Evolutionary conservation across 306 rosid species (phyloP).

Genomic region (Vigna hirtella): DNA sequence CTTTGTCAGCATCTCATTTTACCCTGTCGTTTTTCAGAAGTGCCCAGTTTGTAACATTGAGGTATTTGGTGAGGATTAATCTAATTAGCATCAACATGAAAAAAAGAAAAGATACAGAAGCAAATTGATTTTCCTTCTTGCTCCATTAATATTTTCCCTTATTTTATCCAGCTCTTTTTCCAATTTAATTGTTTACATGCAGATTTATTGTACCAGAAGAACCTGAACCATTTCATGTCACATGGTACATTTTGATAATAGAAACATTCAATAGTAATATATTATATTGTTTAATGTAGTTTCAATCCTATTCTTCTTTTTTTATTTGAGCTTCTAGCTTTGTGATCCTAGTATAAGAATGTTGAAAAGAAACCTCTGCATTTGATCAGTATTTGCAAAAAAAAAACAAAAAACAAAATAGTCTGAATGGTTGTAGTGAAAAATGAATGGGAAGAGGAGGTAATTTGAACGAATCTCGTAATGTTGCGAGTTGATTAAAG

Average conservation of each 20-base stretch:
- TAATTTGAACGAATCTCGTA: no score
- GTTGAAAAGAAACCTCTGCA: no score
- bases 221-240: no score
- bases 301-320: not conserved
- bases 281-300: conserved; percentile 40
- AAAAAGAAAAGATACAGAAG: conserved; percentile 1
- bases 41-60: conserved; percentile 93
- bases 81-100: conserved; percentile 43
- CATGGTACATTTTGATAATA: conserved; percentile 27
- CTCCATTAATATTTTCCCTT: conserved; percentile 32
- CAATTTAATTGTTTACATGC: conserved; percentile 29
- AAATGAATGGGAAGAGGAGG: no score
- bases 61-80: conserved; percentile 73
- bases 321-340: no score
- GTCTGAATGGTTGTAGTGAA: no score
- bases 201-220: no score
- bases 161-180: not conserved
- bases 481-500: no score
- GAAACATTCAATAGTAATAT: conserved; percentile 20
- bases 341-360: no score
- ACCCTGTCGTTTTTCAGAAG: conserved; percentile 51
- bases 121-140: conserved; percentile 20
- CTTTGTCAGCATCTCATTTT: not conserved
- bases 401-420: no score
- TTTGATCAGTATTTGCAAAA: no score